Evolutionary conservation across 1,139 yeast species (phyloP).

Genomic region (Saccharomycopsis hybrid): DNA sequence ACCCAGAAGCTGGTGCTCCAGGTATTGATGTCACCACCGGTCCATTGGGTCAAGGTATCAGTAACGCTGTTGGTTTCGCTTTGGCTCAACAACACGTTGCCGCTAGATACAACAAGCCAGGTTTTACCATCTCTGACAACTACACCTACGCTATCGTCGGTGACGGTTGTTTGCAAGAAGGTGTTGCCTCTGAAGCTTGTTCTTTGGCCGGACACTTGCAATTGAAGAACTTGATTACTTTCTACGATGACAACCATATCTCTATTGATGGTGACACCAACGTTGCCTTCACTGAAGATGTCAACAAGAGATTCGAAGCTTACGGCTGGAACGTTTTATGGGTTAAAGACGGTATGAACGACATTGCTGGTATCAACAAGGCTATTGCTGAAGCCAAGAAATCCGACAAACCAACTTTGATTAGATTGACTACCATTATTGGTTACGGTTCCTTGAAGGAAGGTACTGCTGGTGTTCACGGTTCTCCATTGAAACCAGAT

Average conservation of each 20-base stretch:
- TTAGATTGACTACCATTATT: slow-evolving; percentile 84
- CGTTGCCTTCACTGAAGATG: slow-evolving; percentile 94
- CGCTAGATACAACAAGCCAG: slow-evolving; percentile 91
- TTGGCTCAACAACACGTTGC: slow-evolving; percentile 90
- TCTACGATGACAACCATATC: slow-evolving; percentile 97
- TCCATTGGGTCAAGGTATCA: slow-evolving; percentile 98
- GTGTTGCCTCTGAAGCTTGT: slow-evolving; percentile 90
- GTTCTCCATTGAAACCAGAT: slow-evolving; percentile 92
- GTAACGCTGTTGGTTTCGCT: slow-evolving; percentile 96
- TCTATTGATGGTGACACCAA: slow-evolving; percentile 94
- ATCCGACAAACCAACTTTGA: slow-evolving; percentile 82
- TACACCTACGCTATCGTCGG: slow-evolving; percentile 81
- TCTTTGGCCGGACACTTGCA: slow-evolving; percentile 96
- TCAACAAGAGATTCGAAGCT: slow-evolving; percentile 74
- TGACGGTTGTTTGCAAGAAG: slow-evolving; percentile 99
- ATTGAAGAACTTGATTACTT: slow-evolving; percentile 88
- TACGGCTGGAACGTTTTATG: slow-evolving; percentile 91
- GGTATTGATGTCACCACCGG: slow-evolving; percentile 99
- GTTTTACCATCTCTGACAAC: slow-evolving; percentile 61
- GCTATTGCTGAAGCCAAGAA: slow-evolving; percentile 73
- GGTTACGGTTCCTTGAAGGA: slow-evolving; percentile 86
- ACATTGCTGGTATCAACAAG: slow-evolving; percentile 60
- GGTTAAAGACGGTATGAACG: slow-evolving; percentile 78
- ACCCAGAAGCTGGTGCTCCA: slow-evolving; percentile 79
- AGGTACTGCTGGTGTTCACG: slow-evolving; percentile 95